Conservation (phyloP, 2,329 filamentous ascomycete genomes). For the Penicillium sp. region DNA sequence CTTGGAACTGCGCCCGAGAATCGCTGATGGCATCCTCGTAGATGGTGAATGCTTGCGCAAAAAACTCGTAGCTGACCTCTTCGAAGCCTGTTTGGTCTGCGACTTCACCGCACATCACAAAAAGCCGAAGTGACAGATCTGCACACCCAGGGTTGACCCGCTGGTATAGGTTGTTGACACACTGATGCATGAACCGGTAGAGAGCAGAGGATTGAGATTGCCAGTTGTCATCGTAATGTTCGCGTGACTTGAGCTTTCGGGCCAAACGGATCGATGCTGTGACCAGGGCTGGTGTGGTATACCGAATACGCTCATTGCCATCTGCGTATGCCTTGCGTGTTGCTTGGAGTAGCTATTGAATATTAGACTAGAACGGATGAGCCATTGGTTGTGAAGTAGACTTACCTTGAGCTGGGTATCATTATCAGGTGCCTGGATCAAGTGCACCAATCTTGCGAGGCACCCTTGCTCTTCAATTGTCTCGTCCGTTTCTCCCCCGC, state of each 20-base stretch:
- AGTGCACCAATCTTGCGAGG: slow-evolving; percentile 85
- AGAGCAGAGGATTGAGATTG: slow-evolving; percentile 68
- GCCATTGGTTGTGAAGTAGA: background rate
- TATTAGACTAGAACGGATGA: slow-evolving; percentile 8
- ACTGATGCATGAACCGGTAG: slow-evolving; percentile 92
- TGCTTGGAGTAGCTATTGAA: slow-evolving; percentile 66
- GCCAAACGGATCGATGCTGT: slow-evolving; percentile 87
- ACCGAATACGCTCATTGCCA: slow-evolving; percentile 91
- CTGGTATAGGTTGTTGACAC: slow-evolving; percentile 78
- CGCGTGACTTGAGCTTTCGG: slow-evolving; percentile 77
- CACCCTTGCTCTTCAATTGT: slow-evolving; percentile 97
- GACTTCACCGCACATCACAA: slow-evolving; percentile 85
- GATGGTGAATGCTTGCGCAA: slow-evolving; percentile 94
- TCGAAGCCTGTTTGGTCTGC: slow-evolving; percentile 88
- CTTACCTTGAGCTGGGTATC: slow-evolving; percentile 79
- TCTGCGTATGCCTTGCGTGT: slow-evolving; percentile 80
- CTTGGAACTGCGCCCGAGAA: slow-evolving; percentile 94
- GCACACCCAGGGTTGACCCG: slow-evolving; percentile 76
- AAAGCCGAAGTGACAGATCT: slow-evolving; percentile 81
- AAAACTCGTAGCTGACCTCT: slow-evolving; percentile 96
- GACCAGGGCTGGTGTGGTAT: slow-evolving; percentile 86
- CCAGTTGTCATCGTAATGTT: slow-evolving; percentile 78
- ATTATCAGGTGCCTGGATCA: slow-evolving; percentile 77
- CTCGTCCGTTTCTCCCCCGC: slow-evolving; percentile 84
- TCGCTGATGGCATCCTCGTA: slow-evolving; percentile 97